These are phyloP conservation scores for Solanum tarapatanum DNA, from an alignment of 257 asterid genomes.

Conservation along the genomic window DNA sequence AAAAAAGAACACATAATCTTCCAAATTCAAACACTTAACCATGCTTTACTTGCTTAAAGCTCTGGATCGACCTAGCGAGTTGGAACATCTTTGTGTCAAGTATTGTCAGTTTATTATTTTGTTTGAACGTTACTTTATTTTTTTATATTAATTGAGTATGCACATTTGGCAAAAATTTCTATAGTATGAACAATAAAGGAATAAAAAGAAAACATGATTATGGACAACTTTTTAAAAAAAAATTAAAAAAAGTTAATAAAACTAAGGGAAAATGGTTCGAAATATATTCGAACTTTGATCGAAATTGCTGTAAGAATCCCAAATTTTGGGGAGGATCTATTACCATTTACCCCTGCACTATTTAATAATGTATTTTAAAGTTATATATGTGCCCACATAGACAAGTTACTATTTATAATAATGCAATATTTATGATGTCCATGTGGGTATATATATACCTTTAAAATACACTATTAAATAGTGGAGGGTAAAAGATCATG, in stretches of 20 bases:
- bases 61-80: neutral
- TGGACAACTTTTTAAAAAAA: neutral
- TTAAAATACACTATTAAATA: too few species aligned
- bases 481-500: too few species aligned
- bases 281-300: too few species aligned
- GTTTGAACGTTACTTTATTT: neutral
- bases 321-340: too few species aligned
- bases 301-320: too few species aligned
- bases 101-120: neutral
- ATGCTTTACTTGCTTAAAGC: neutral
- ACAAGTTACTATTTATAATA: too few species aligned
- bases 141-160: neutral
- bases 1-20: neutral
- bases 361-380: too few species aligned
- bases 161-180: neutral
- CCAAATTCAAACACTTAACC: neutral
- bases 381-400: too few species aligned
- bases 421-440: too few species aligned
- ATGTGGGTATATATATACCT: too few species aligned
- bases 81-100: neutral
- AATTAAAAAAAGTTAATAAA: neutral
- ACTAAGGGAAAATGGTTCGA: neutral
- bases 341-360: too few species aligned
- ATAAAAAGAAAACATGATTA: neutral
- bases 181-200: neutral